Conservation (phyloP, 106 monocot species). For the Dioscorea dumetorum region DNA sequence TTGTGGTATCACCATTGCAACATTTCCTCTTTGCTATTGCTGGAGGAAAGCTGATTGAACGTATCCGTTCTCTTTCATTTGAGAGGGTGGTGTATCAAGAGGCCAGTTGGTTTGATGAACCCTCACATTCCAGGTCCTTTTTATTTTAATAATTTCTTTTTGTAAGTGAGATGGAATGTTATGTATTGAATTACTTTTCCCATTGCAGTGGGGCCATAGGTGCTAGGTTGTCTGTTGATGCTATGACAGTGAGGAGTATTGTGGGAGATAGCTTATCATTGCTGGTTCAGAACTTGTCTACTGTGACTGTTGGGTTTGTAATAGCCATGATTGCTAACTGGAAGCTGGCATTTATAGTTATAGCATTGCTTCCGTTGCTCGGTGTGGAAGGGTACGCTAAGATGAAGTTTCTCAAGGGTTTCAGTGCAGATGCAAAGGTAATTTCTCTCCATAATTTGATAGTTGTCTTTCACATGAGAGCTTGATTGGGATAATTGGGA, state of each 20-base stretch:
- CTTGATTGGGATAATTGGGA: too few relatives aligned
- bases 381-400: slow-evolving; percentile 61
- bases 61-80: slow-evolving; percentile 54
- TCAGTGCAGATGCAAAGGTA: slow-evolving; percentile 77
- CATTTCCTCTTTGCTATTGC: slow-evolving; percentile 56
- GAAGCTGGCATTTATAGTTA: slow-evolving; percentile 44
- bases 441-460: not conserved
- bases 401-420: slow-evolving; percentile 52
- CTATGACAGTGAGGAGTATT: slow-evolving; percentile 43
- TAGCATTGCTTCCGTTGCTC: slow-evolving; percentile 56
- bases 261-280: slow-evolving; percentile 60
- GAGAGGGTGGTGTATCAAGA: slow-evolving; percentile 61
- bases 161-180: too few relatives aligned
- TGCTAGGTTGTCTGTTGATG: slow-evolving; percentile 66
- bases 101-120: slow-evolving; percentile 72
- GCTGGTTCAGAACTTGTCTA: slow-evolving; percentile 30
- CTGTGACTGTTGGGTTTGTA: slow-evolving; percentile 25
- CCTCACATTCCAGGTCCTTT: slow-evolving; percentile 52
- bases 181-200: not conserved
- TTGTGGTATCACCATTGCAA: slow-evolving; percentile 28
- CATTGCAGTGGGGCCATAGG: slow-evolving; percentile 56
- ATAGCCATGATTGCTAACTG: slow-evolving; percentile 64
- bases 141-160: not conserved
- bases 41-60: slow-evolving; percentile 52
- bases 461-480: too few relatives aligned